A percentile compares a stretch with the other conserved stretches of the same genome.
phyloP scores from a whole-genome alignment of 306 rosid species.

The Castanopsis chinensis region DNA sequence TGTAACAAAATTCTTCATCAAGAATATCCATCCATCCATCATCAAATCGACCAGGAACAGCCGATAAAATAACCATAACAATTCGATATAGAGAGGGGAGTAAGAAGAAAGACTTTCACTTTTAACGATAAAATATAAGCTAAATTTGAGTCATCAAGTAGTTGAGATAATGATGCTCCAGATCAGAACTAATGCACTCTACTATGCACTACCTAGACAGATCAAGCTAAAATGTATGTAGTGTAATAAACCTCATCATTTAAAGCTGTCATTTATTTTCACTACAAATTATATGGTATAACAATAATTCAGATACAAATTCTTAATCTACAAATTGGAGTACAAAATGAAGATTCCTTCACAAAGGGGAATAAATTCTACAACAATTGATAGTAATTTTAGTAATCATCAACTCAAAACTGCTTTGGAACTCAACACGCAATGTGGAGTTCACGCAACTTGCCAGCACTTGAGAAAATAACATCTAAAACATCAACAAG shows the following conservation, averaged over 20 bases:
- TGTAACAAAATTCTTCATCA: no score
- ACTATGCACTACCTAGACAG: not conserved
- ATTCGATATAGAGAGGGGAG: not conserved
- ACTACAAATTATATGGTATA: not conserved
- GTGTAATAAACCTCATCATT: conserved; percentile 1
- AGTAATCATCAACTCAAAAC: not conserved
- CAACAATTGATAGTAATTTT: not conserved
- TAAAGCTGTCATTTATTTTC: not conserved
- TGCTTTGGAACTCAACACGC: not conserved
- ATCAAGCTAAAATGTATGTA: not conserved
- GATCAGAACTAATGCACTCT: no score
- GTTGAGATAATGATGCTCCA: no score
- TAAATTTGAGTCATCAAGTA: no score
- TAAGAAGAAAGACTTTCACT: not conserved
- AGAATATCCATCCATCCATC: not conserved
- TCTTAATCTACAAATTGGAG: no score
- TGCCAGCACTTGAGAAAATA: not conserved
- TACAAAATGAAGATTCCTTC: not conserved
- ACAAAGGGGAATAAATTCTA: not conserved
- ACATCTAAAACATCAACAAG: not conserved
- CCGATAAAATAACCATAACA: not conserved
- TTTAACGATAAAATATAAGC: no score
- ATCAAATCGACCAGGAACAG: not conserved
- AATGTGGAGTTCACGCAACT: not conserved
- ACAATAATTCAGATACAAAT: not conserved